Evolutionary conservation across 2,329 filamentous ascomycete species (phyloP).

Genomic region (Falciphora oryzae): DNA sequence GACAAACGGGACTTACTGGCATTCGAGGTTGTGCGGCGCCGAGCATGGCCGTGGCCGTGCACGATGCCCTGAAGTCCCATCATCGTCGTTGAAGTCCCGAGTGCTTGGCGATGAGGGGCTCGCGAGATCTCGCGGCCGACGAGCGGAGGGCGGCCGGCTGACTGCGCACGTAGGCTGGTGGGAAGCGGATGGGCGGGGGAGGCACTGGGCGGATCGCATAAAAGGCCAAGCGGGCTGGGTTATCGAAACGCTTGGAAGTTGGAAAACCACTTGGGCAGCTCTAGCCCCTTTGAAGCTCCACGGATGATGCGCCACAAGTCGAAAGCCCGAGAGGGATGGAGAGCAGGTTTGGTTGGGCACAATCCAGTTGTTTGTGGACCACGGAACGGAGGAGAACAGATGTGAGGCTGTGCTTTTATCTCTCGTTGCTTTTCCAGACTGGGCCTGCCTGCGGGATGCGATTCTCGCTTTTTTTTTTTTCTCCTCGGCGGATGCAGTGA

Average conservation of each 20-base stretch:
- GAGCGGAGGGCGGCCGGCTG: background rate
- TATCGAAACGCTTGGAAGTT: background rate
- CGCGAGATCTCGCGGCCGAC: background rate
- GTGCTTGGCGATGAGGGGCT: background rate
- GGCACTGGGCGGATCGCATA: background rate
- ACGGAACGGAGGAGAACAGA: too few relatives aligned
- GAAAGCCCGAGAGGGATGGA: background rate
- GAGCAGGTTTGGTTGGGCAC: too few relatives aligned
- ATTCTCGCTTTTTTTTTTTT: background rate
- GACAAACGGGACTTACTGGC: constrained; percentile 24
- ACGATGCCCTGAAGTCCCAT: constrained; percentile 9
- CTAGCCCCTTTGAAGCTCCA: background rate
- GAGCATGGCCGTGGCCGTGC: constrained; percentile 13
- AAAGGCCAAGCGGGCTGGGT: background rate
- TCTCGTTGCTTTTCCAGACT: too few relatives aligned
- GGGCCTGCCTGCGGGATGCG: too few relatives aligned
- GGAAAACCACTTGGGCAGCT: background rate
- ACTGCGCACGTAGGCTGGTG: background rate
- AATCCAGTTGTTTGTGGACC: too few relatives aligned
- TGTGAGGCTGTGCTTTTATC: too few relatives aligned
- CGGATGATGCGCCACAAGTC: background rate
- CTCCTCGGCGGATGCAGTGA: background rate
- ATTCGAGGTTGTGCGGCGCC: constrained; percentile 28
- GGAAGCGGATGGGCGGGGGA: background rate
- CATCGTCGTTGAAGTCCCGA: constrained; percentile 1